phyloP scores from a whole-genome alignment of 2,329 filamentous ascomycete species.

The Sphaerulina vaccinii region DNA sequence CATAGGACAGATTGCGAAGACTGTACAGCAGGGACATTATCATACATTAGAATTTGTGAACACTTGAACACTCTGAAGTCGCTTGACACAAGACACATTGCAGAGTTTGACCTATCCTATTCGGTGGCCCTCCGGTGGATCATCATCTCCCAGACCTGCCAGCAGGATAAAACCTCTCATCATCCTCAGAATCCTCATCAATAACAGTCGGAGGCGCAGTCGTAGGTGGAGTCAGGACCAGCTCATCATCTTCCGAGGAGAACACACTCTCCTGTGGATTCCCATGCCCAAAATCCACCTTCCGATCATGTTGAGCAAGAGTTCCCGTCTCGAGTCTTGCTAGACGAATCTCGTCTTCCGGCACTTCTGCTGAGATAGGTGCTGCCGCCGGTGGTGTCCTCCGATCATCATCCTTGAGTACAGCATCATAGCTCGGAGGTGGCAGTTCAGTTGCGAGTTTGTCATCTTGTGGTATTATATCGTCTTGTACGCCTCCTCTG shows the following conservation, averaged over 20 bases:
- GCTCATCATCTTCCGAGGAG: slow-evolving; percentile 5
- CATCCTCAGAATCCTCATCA: slow-evolving; percentile 13
- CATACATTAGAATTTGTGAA: no score
- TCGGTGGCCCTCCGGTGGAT: not conserved
- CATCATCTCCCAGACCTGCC: not conserved
- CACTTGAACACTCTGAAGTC: no score
- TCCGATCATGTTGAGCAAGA: not conserved
- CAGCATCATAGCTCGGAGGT: slow-evolving; percentile 7
- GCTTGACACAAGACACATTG: no score
- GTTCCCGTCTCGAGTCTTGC: not conserved
- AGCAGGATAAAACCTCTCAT: slow-evolving; percentile 5
- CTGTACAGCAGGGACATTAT: no score
- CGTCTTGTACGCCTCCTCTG: not conserved
- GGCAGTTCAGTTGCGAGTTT: not conserved
- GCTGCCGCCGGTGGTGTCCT: not conserved
- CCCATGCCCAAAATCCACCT: not conserved
- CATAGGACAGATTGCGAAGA: no score
- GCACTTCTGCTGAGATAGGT: not conserved
- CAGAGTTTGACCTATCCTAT: no score
- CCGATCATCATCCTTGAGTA: slow-evolving; percentile 11
- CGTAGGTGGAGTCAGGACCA: slow-evolving; percentile 9
- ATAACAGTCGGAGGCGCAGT: slow-evolving; percentile 13
- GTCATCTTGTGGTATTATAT: not conserved
- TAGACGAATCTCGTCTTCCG: not conserved
- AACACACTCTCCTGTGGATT: not conserved